phyloP scores from a whole-genome alignment of 345 rosid species.

The Murraya koenigii region DNA sequence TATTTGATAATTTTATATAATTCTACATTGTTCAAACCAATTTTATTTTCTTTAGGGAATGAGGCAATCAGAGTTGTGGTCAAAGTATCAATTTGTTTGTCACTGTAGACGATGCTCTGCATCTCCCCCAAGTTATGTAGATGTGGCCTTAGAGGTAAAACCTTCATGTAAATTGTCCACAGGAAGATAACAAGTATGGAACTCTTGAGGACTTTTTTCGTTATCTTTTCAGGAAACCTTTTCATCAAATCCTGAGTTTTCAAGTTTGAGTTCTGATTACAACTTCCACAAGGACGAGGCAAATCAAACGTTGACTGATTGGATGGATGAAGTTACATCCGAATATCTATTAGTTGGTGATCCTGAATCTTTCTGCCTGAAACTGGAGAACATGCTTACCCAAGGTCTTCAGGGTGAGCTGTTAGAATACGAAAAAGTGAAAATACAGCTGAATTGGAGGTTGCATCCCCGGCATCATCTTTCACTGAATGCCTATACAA shows the following conservation, averaged over 20 bases:
- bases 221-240: constrained; percentile 44
- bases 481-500: constrained; percentile 56
- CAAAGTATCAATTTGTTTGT: constrained; percentile 67
- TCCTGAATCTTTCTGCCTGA: constrained; percentile 58
- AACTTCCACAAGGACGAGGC: constrained; percentile 34
- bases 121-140: constrained; percentile 54
- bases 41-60: constrained; percentile 35
- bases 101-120: constrained; percentile 56
- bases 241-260: constrained; percentile 19
- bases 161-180: not conserved
- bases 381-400: constrained; percentile 53
- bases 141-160: constrained; percentile 58
- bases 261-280: constrained; percentile 20
- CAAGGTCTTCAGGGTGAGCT: constrained; percentile 35
- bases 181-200: not conserved
- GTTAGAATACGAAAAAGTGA: constrained; percentile 14
- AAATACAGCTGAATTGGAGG: constrained; percentile 28
- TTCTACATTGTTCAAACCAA: not conserved
- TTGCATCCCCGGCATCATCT: constrained; percentile 62
- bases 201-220: not conserved
- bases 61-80: constrained; percentile 65
- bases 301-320: constrained; percentile 34
- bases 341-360: constrained; percentile 51
- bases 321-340: constrained; percentile 44
- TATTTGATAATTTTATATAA: not conserved